Base-by-base conservation (phyloP, 306 rosid species). In the Crataegus laevigata region DNA sequence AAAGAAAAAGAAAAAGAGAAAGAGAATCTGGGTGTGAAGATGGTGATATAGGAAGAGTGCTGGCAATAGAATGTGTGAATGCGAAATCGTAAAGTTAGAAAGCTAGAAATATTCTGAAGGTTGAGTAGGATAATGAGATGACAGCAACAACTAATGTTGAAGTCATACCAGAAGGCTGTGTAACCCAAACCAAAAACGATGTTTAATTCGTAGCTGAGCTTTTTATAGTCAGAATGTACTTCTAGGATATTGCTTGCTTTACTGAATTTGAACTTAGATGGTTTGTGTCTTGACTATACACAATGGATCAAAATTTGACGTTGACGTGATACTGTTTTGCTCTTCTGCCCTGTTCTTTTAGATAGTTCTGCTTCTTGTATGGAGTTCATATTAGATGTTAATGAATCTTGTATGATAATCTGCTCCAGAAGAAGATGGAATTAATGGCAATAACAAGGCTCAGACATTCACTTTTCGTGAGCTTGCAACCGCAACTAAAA, bases 401-500 rank as follows among this genome's bases (percentile, higher is more conserved):
- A 47, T 45, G 75, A 43, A 26, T 45, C 6, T 70, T 63, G 58
- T 69, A 15, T 1, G 32, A 77, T 76, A 59, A 78, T 30, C 47
- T 24, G 58, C 75, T 69, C 66, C 79, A 51, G 67, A 18, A 42
- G 75, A 58, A 42, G 75, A 68, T 71, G 80, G 71, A 43, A 69
- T 17, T 5, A 66, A 73, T 58, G 18, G 2, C 66, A 22, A 80
- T 66, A 4, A 66, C 38, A 74, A 76, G 74, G 77, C 84, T 59
- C 75, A 36, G 22, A 82, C 77, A 84, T 88, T 86, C 80, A 85
- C 86, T 67, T 89, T 78, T 66, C 70, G 83, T 42, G 93, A 89
- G 77, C 96, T 91, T 61, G 91, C 87, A 19, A 79, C 79, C 2
- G 96, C 97, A 74, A 91, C 97, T 11, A 82, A 75, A 40, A 84